These are phyloP conservation scores for Sporopachydermia quercuum DNA, from an alignment of 805 yeast genomes.

Conservation along the genomic window DNA sequence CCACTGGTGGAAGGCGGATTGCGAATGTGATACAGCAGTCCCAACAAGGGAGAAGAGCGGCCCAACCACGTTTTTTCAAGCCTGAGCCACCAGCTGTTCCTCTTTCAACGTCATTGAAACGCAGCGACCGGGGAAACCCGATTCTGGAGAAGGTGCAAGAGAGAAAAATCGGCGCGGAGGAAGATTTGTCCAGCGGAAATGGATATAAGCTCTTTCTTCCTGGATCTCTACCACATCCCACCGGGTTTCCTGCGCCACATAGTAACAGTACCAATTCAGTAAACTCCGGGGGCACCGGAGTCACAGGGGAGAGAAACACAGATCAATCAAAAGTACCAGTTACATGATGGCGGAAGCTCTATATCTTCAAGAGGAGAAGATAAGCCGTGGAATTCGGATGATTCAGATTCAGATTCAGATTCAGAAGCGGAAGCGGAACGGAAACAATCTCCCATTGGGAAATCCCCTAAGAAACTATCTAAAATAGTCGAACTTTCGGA, in stretches of 20 bases:
- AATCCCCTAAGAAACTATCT: too few species aligned
- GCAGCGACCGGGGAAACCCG: neutral
- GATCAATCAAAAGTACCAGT: too few species aligned
- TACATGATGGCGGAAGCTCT: neutral
- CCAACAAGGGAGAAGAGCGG: too few species aligned
- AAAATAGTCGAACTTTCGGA: too few species aligned
- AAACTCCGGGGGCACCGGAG: slow-evolving; percentile 1
- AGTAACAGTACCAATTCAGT: too few species aligned
- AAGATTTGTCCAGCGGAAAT: neutral
- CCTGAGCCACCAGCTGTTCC: neutral
- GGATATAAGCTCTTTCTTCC: neutral
- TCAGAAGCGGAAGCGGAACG: neutral
- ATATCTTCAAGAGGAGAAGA: neutral
- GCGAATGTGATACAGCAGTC: too few species aligned
- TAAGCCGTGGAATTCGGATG: neutral
- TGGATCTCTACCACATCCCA: too few species aligned
- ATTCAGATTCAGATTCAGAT: neutral
- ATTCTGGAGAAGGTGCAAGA: neutral
- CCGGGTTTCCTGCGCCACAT: too few species aligned
- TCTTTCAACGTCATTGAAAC: neutral
- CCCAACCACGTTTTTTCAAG: neutral
- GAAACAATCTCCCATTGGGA: too few species aligned
- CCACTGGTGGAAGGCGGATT: too few species aligned
- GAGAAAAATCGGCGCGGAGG: neutral
- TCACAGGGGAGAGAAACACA: too few species aligned